These are phyloP conservation scores for Pleurotus cornucopiae DNA, from an alignment of 768 basidiomycete species.

Conservation along the genomic window DNA sequence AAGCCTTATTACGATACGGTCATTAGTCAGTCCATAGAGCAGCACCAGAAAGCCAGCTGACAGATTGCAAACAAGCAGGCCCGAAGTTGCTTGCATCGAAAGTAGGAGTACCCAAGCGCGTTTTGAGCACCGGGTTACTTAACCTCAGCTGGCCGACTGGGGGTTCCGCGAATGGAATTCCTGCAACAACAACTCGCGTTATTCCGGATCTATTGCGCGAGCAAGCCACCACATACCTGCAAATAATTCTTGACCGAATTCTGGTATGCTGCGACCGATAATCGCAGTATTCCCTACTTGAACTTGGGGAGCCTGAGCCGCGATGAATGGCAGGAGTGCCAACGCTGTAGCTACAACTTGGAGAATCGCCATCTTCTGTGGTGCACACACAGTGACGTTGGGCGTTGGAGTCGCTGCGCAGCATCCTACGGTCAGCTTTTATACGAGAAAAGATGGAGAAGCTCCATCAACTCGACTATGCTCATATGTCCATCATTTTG, in stretches of 20 bases:
- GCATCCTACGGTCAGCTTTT: no score
- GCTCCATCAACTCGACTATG: no score
- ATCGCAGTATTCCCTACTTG: slow-evolving; percentile 34
- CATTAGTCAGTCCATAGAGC: no score
- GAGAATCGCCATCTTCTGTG: neutral
- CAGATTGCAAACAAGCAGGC: slow-evolving; percentile 19
- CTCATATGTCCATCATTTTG: no score
- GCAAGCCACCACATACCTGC: slow-evolving; percentile 27
- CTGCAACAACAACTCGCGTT: slow-evolving; percentile 19
- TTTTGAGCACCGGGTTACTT: slow-evolving; percentile 40
- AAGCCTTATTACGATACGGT: neutral
- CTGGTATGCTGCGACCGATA: slow-evolving; percentile 28
- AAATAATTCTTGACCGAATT: slow-evolving; percentile 40
- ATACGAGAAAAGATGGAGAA: no score
- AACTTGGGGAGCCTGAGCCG: slow-evolving; percentile 27
- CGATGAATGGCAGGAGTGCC: neutral
- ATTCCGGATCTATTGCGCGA: neutral
- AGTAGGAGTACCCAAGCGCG: slow-evolving; percentile 14
- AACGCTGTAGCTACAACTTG: neutral
- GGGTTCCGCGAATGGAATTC: slow-evolving; percentile 52
- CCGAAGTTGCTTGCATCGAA: slow-evolving; percentile 24
- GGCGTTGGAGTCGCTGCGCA: no score
- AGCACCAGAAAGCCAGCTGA: neutral
- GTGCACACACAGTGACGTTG: no score
- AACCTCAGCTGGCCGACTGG: slow-evolving; percentile 46